These are phyloP conservation scores for Boletales sp. DNA, from an alignment of 768 basidiomycete species.

Conservation along the genomic window DNA sequence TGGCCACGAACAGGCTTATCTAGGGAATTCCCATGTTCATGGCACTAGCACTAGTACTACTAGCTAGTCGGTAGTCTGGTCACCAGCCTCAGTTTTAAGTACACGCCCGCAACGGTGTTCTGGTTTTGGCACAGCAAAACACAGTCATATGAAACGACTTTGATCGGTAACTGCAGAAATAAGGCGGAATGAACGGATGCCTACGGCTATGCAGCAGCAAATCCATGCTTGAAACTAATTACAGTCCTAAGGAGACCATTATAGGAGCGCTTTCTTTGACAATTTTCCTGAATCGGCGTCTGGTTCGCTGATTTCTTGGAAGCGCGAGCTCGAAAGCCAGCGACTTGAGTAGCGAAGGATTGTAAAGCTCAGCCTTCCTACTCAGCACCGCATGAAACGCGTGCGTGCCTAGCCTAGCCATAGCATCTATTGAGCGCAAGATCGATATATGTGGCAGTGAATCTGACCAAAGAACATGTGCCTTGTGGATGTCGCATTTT, in stretches of 20 bases:
- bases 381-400: slow-evolving; percentile 71
- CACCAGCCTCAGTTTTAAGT: too few relatives aligned
- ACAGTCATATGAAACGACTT: not conserved
- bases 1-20: too few relatives aligned
- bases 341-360: slow-evolving; percentile 40
- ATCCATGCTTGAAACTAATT: not conserved
- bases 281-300: slow-evolving; percentile 44
- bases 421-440: slow-evolving; percentile 2
- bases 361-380: slow-evolving; percentile 49
- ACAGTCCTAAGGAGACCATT: slow-evolving; percentile 24
- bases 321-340: slow-evolving; percentile 51
- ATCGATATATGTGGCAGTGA: not conserved
- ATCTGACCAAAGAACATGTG: slow-evolving; percentile 59
- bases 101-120: too few relatives aligned
- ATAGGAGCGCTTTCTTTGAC: slow-evolving; percentile 31
- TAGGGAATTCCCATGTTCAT: too few relatives aligned
- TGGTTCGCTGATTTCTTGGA: slow-evolving; percentile 40
- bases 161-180: not conserved
- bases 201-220: not conserved
- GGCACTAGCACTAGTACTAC: too few relatives aligned
- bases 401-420: slow-evolving; percentile 69
- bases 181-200: not conserved
- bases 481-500: slow-evolving; percentile 44
- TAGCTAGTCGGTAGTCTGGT: too few relatives aligned
- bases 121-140: not conserved